These are phyloP conservation scores for Daldinia bambusicola DNA, from an alignment of 495 filamentous ascomycete species.

Conservation along the genomic window DNA sequence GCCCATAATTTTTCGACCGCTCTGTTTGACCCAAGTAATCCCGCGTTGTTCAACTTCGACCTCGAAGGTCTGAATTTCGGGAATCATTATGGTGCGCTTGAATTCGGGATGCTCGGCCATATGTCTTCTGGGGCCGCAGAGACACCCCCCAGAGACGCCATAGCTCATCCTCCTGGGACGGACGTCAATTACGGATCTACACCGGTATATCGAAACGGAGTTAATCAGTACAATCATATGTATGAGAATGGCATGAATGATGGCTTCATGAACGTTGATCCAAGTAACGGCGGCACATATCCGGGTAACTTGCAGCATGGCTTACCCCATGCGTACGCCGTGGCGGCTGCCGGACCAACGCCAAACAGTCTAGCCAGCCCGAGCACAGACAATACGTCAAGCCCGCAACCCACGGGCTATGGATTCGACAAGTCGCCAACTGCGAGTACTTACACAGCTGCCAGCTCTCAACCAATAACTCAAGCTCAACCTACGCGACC, in stretches of 20 bases:
- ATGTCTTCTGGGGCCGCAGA: conserved; percentile 89
- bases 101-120: conserved; percentile 93
- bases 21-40: conserved; percentile 89
- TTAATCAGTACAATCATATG: conserved; percentile 54
- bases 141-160: conserved; percentile 73
- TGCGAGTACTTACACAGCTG: conserved; percentile 52
- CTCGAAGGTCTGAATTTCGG: conserved; percentile 93
- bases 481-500: conserved; percentile 46
- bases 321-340: conserved; percentile 61
- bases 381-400: conserved; percentile 61
- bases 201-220: conserved; percentile 56
- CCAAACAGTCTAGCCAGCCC: conserved; percentile 58
- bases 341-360: conserved; percentile 58
- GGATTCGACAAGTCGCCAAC: conserved; percentile 59
- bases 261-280: conserved; percentile 56
- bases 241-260: conserved; percentile 55
- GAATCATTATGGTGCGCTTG: conserved; percentile 91
- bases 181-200: conserved; percentile 57
- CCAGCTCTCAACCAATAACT: conserved; percentile 42
- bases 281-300: conserved; percentile 52
- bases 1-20: conserved; percentile 61
- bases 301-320: conserved; percentile 62
- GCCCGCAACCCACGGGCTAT: conserved; percentile 56
- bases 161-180: conserved; percentile 45
- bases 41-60: conserved; percentile 92